These are phyloP conservation scores for Thuidium tamariscinum DNA, from an alignment of 225 moss, liverwort and hornwort genomes.

Conservation along the genomic window DNA sequence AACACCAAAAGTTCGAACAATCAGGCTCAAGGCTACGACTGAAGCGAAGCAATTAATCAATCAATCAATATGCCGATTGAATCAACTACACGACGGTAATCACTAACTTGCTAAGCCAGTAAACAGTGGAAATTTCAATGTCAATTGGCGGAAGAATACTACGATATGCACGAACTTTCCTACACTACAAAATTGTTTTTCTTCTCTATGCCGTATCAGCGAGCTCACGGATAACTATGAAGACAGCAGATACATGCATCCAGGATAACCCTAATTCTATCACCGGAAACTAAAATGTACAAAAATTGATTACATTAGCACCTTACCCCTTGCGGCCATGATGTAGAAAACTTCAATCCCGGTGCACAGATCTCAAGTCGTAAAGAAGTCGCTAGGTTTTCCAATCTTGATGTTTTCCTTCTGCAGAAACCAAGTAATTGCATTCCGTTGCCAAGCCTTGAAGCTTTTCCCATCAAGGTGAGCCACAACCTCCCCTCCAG, in stretches of 20 bases:
- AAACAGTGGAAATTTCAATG: not conserved
- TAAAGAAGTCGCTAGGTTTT: constrained; percentile 43
- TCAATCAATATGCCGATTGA: not conserved
- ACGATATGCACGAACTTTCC: not conserved
- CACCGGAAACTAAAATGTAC: not conserved
- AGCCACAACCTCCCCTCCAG: constrained; percentile 59
- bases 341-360: not conserved
- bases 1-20: not conserved
- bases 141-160: not conserved
- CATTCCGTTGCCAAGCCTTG: constrained; percentile 83
- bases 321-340: not conserved
- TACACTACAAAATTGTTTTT: not conserved
- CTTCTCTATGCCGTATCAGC: too few relatives aligned
- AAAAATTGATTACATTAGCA: not conserved
- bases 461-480: constrained; percentile 85
- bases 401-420: constrained; percentile 57
- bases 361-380: not conserved
- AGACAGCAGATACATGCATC: not conserved
- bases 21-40: not conserved
- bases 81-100: not conserved
- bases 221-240: not conserved
- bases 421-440: constrained; percentile 63
- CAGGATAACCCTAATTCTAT: not conserved
- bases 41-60: not conserved
- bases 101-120: not conserved